phyloP scores from a whole-genome alignment of 495 filamentous ascomycete species.

The Apodospora peruviana region DNA sequence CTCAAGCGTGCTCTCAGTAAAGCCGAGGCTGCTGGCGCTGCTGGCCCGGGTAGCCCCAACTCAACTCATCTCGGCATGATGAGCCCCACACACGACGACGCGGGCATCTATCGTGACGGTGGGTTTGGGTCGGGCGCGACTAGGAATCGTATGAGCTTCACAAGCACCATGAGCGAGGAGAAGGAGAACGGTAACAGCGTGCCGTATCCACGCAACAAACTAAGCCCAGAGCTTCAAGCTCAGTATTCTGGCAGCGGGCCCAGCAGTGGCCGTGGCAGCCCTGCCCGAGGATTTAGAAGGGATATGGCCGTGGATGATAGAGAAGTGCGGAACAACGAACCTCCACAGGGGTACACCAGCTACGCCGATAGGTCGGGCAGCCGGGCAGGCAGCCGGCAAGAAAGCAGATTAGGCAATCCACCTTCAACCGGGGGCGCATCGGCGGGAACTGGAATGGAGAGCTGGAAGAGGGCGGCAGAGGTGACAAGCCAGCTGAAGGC shows the following conservation, averaged over 20 bases:
- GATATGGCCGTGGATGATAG: conserved; percentile 18
- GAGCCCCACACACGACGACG: conserved; percentile 43
- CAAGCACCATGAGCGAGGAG: conserved; percentile 72
- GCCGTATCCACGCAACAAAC: conserved; percentile 41
- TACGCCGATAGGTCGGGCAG: conserved; percentile 27
- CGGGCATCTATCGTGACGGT: conserved; percentile 52
- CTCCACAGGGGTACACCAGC: conserved; percentile 16
- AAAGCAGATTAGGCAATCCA: conserved; percentile 30
- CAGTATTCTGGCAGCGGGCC: conserved; percentile 40
- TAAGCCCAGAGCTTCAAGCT: conserved; percentile 41
- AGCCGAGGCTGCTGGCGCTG: conserved; percentile 42
- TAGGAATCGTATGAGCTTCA: conserved; percentile 58
- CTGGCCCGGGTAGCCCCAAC: conserved; percentile 36
- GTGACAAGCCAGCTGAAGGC: conserved; percentile 96
- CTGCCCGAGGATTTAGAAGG: conserved; percentile 38
- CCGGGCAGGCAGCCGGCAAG: conserved; percentile 38
- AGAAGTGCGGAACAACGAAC: conserved; percentile 17
- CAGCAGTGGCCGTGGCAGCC: conserved; percentile 54
- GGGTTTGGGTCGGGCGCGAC: conserved; percentile 29
- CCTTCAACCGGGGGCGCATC: conserved; percentile 24
- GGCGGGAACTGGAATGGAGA: conserved; percentile 66
- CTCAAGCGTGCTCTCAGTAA: conserved; percentile 70
- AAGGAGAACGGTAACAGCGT: conserved; percentile 63
- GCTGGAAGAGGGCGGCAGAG: conserved; percentile 97
- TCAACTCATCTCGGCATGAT: conserved; percentile 26